Evolutionary conservation across 139 green algal species (phyloP), one percentile per base, ranked within the genome.

Genomic region (Astrephomene gubernaculifera): DNA sequence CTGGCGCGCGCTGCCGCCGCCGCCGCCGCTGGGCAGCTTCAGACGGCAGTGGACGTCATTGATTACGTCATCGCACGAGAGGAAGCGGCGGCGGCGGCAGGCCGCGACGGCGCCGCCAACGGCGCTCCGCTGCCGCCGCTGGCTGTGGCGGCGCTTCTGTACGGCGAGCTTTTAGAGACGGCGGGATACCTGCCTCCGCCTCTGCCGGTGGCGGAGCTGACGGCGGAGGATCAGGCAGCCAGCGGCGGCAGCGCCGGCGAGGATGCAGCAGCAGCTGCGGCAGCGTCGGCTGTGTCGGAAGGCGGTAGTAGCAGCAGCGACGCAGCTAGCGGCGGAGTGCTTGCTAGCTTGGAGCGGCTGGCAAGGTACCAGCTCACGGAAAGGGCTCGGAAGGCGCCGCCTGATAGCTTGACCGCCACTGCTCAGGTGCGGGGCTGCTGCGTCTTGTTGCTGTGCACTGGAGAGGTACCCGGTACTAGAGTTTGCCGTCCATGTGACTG

Each of bases 331-430:
- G 60, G 43, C 3, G 60, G 52, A 33, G 43, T 43, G 35, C 4
- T 33, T n/a, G 54, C 49, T 38, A 54, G 74, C 68, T 24, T 73
- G 71, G 54, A 44, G 82, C 68, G 69, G 19, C 61, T 90, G n/a
- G 82, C 79, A 4, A 70, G 78, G 19, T 85, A 72, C 82, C 87
- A 91, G 82, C 82, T 91, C 41, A 31, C 64, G 31, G 41, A 82
- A 31, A 12, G 71, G 45, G 53, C 78, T 2, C 6, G 21, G 25
- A 44, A 2, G 3, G 87, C 87, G 12, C 87, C 82, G 29, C 19
- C 38, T 27, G 87, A 91, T 33, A 81, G 43, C 27, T 41, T 91
- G 53, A 61, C 27, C 14, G 45, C 64, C 21, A 61, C 76, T 8
- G 61, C 82, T 3, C 53, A 65, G 45, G 33, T 52, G 36, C 19